These are phyloP conservation scores for Nigrograna mackinnonii DNA, from an alignment of 2,329 filamentous ascomycete species.

Conservation along the genomic window DNA sequence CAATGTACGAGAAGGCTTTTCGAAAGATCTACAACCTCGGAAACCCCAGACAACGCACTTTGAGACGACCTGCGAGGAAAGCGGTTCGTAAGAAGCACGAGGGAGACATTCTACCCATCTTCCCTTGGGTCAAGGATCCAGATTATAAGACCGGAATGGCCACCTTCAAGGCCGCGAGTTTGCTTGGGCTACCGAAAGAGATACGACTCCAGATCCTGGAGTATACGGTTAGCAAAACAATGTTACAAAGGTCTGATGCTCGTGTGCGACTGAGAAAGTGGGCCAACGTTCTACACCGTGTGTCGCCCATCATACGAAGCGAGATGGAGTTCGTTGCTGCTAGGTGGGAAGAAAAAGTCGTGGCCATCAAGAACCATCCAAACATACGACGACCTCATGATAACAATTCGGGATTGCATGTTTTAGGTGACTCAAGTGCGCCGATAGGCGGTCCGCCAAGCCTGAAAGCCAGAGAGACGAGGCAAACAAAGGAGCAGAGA, in stretches of 20 bases:
- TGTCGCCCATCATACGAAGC: constrained; percentile 8
- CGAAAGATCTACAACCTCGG: too few relatives aligned
- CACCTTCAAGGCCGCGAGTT: constrained; percentile 1
- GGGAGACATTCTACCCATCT: too few relatives aligned
- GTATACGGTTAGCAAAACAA: neutral
- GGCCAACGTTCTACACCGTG: constrained; percentile 6
- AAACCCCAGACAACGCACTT: too few relatives aligned
- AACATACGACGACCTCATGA: neutral
- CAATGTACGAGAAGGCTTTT: too few relatives aligned
- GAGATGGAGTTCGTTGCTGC: constrained; percentile 15
- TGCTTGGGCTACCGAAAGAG: constrained; percentile 18
- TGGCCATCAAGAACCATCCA: neutral
- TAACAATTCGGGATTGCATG: neutral
- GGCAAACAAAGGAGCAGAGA: neutral
- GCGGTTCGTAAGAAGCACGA: too few relatives aligned
- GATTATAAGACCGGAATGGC: neutral
- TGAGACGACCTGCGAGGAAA: too few relatives aligned
- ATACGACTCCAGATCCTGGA: constrained; percentile 15
- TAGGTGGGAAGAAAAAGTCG: constrained; percentile 6
- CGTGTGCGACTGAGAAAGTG: constrained; percentile 1
- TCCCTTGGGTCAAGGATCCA: neutral
- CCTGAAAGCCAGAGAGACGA: neutral
- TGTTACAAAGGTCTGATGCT: neutral
- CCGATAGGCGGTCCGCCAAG: neutral
- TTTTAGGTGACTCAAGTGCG: neutral